Evolutionary conservation across 495 filamentous ascomycete species (phyloP).

Genomic region (Aspergillus diversus): DNA sequence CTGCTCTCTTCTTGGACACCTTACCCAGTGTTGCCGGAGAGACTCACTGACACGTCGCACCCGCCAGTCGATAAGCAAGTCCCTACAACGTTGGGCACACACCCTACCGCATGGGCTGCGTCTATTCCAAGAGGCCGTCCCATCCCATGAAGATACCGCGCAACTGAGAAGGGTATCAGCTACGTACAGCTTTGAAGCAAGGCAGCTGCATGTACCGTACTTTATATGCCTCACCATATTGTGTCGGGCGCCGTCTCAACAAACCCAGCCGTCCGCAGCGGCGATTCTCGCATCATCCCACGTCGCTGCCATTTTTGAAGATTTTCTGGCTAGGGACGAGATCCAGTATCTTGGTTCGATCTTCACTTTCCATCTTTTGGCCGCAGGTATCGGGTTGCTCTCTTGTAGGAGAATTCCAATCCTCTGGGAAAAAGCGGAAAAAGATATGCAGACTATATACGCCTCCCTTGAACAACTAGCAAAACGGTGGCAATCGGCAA

Average conservation of each 20-base stretch:
- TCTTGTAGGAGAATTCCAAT: conserved; percentile 20
- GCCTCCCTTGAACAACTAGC: conserved; percentile 29
- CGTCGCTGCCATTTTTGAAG: conserved; percentile 31
- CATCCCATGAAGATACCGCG: background rate
- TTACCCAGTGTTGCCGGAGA: conserved; percentile 27
- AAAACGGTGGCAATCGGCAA: conserved; percentile 32
- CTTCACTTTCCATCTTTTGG: conserved; percentile 33
- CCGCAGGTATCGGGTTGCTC: conserved; percentile 31
- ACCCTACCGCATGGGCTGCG: conserved; percentile 25
- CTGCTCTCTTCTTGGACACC: conserved; percentile 30
- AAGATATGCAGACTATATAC: conserved; percentile 26
- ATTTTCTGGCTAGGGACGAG: conserved; percentile 34
- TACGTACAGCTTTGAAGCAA: conserved; percentile 28
- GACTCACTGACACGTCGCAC: conserved; percentile 24
- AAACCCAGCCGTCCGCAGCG: conserved; percentile 24
- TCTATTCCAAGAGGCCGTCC: conserved; percentile 16
- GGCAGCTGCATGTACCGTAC: conserved; percentile 32
- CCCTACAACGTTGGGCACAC: conserved; percentile 27
- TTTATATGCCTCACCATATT: conserved; percentile 31
- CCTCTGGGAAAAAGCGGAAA: conserved; percentile 22
- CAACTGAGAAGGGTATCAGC: background rate
- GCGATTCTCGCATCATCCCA: conserved; percentile 29
- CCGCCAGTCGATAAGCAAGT: conserved; percentile 27
- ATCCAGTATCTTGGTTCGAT: conserved; percentile 29
- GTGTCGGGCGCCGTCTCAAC: conserved; percentile 23